Conservation (phyloP, 345 rosid species). For the Ceriops tagal region DNA sequence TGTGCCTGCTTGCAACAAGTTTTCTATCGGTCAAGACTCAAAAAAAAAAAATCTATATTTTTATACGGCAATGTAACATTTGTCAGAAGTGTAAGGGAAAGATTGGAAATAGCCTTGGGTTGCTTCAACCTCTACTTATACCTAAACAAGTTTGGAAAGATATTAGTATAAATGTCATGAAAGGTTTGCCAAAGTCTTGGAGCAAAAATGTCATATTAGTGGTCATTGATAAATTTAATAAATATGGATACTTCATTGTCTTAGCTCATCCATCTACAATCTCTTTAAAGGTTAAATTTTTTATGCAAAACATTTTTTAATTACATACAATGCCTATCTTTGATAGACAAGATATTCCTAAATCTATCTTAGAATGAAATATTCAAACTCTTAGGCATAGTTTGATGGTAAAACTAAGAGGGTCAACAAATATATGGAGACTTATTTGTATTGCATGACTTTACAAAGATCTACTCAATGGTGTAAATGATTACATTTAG, state of each 20-base stretch:
- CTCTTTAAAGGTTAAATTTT: background rate
- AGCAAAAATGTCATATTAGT: background rate
- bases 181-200: background rate
- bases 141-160: background rate
- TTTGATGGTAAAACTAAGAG: background rate
- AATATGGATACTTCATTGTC: background rate
- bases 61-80: too few relatives aligned
- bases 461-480: fast-evolving
- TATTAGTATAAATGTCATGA: background rate
- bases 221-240: background rate
- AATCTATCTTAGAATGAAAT: background rate
- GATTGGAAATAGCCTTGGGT: background rate
- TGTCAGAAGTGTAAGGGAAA: too few relatives aligned
- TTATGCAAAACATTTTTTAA: background rate
- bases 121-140: background rate
- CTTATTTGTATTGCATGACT: background rate
- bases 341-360: background rate
- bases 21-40: too few relatives aligned
- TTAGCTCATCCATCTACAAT: background rate
- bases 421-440: background rate
- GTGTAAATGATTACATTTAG: background rate
- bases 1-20: too few relatives aligned
- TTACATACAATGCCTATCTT: background rate
- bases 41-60: too few relatives aligned
- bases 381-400: background rate